Evolutionary conservation across 2,329 filamentous ascomycete genomes (phyloP), one percentile per base, ranked within the genome.

Genomic region (Bipolaris sorokiniana): DNA sequence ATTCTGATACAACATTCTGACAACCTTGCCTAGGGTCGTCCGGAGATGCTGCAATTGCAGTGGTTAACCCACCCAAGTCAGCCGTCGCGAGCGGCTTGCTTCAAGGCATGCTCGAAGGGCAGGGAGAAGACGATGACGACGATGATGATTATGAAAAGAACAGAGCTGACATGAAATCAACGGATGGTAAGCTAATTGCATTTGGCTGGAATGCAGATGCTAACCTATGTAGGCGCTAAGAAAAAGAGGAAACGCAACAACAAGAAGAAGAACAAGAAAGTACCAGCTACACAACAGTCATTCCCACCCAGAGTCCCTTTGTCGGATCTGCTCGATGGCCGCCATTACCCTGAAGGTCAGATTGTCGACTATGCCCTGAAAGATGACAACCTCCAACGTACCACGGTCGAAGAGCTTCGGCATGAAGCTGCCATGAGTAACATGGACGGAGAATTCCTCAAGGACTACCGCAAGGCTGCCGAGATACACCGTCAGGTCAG

Each of bases 401-500:
- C 89, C 3, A 95, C 91, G 7, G 86, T 82, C 71, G 91, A 93
- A 76, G 91, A 96, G 79, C 89, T 92, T 78, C 86, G 91, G 41
- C 87, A 94, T 71, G 80, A 93, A 18, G 64, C 71, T 11, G 71
- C 71, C n/a, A 37, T 72, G 42, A 87, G 91, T 71, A 88, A 89
- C 66, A 86, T 92, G 80, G 88, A 91, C 71, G 86, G 85, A 63
- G 87, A 91, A 50, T 93, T 91, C 77, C 77, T 95, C 51, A 81
- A 82, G 51, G 91, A 96, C 70, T 95, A 93, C 74, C 89, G 92
- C 59, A 86, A 94, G 72, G 91, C 87, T 38, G 91, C 91, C n/a
- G 92, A 96, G 77, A 85, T 91, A 11, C 91, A 96, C 75, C 87
- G 92, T 56, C 91, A 96, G 74, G 91, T 95, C 56, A 88, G 91